Conservation (phyloP, 495 filamentous ascomycete genomes). For the Penicillium mononematosum region DNA sequence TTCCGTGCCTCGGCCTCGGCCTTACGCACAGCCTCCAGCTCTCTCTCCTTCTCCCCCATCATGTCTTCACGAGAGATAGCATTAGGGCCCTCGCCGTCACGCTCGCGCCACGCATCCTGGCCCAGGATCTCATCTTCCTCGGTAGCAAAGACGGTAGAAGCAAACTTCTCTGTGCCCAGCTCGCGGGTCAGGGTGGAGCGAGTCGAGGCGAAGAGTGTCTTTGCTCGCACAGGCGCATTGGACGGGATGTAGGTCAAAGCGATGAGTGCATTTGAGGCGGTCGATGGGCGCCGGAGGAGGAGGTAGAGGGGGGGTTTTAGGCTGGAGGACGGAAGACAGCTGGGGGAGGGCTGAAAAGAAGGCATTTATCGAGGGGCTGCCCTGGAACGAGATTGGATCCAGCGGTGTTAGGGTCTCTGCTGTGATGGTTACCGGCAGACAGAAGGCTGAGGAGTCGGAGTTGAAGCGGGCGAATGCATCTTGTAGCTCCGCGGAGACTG, state of each 20-base stretch:
- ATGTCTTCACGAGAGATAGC: conserved; percentile 55
- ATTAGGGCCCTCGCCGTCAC: conserved; percentile 59
- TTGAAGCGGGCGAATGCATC: conserved; percentile 75
- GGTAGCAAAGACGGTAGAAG: conserved; percentile 72
- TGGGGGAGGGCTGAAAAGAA: conserved; percentile 61
- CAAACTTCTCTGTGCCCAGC: conserved; percentile 87
- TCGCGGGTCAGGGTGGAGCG: conserved; percentile 80
- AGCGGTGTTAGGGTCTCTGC: conserved; percentile 70
- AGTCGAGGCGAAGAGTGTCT: conserved; percentile 93
- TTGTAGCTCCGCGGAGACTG: conserved; percentile 85
- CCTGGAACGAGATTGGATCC: conserved; percentile 55
- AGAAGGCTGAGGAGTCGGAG: conserved; percentile 62
- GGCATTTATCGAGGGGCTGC: conserved; percentile 40
- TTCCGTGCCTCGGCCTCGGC: conserved; percentile 75
- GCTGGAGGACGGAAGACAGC: conserved; percentile 69
- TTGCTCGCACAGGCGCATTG: conserved; percentile 83
- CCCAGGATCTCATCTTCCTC: conserved; percentile 66
- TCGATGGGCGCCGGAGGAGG: conserved; percentile 68
- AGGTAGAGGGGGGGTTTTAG: conserved; percentile 81
- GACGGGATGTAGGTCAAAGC: conserved; percentile 91
- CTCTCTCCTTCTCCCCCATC: conserved; percentile 84
- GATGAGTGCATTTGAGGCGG: conserved; percentile 53
- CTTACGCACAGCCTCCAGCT: conserved; percentile 70
- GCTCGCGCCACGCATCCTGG: conserved; percentile 69
- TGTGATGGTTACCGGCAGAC: conserved; percentile 76